A percentile compares a stretch with the other conserved stretches of the same genome.
These are phyloP conservation scores for Colletotrichum theobromicola DNA, from an alignment of 2,329 filamentous ascomycete species.

Conservation along the genomic window DNA sequence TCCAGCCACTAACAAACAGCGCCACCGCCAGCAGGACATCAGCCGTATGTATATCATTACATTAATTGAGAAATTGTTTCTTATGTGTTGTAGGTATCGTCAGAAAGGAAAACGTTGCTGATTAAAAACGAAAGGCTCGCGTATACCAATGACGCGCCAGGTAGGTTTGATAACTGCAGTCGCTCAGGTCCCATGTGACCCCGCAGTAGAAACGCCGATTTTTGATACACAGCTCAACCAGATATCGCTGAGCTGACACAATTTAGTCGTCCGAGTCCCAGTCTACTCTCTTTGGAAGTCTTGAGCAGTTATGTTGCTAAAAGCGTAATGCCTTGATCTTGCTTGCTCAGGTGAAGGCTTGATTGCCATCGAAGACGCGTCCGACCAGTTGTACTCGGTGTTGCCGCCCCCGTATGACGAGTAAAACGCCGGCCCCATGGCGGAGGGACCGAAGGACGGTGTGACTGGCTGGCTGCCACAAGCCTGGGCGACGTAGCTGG, in stretches of 20 bases:
- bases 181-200: conserved; percentile 3
- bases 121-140: background rate
- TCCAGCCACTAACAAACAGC: conserved; percentile 18
- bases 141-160: background rate
- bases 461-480: conserved; percentile 53
- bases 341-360: conserved; percentile 36
- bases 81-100: conserved; percentile 16
- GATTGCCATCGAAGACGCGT: conserved; percentile 38
- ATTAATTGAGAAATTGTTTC: conserved; percentile 18
- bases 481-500: conserved; percentile 49
- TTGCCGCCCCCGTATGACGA: conserved; percentile 38
- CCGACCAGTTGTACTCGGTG: conserved; percentile 58
- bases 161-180: background rate
- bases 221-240: conserved; percentile 6
- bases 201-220: background rate
- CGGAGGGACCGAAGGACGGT: conserved; percentile 47
- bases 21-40: conserved; percentile 17
- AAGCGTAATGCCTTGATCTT: conserved; percentile 33
- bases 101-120: background rate
- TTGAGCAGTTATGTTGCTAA: conserved; percentile 39
- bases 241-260: background rate
- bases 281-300: conserved; percentile 21
- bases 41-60: conserved; percentile 21
- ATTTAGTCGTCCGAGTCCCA: background rate
- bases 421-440: conserved; percentile 48